Conservation (phyloP, 768 basidiomycete genomes). For the Psilocybe subaeruginosa region DNA sequence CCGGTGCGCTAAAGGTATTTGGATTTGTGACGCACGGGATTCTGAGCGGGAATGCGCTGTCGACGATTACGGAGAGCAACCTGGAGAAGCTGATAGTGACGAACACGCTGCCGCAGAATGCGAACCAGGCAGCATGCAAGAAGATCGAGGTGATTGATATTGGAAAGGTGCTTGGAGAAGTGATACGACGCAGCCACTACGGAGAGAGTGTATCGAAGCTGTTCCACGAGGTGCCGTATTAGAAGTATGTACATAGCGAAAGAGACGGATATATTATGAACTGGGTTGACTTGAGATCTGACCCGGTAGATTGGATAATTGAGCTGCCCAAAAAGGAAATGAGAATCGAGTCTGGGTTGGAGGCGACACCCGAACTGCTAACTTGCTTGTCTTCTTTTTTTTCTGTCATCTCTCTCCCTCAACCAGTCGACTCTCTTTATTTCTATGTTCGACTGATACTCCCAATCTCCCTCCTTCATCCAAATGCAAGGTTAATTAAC, state of each 20-base stretch:
- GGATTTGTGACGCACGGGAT: conserved; percentile 98
- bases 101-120: conserved; percentile 92
- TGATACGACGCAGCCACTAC: conserved; percentile 94
- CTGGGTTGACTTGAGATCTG: conserved; percentile 26
- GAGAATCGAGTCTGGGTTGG: conserved; percentile 20
- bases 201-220: conserved; percentile 93
- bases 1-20: conserved; percentile 83
- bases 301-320: conserved; percentile 27
- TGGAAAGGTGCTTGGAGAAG: conserved; percentile 93
- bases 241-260: conserved; percentile 29
- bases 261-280: conserved; percentile 9
- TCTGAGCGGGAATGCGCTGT: conserved; percentile 86
- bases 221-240: conserved; percentile 90
- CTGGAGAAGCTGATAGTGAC: conserved; percentile 97
- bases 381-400: conserved; percentile 26
- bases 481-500: conserved; percentile 22
- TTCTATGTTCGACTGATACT: conserved; percentile 26
- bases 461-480: conserved; percentile 9
- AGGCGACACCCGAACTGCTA: conserved; percentile 22
- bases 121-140: conserved; percentile 67
- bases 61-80: conserved; percentile 67
- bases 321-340: conserved; percentile 23
- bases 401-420: conserved; percentile 18
- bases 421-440: conserved; percentile 19
- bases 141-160: conserved; percentile 96